phyloP scores from a whole-genome alignment of 352 stramenopile species.

The Phytophthora sp. region DNA sequence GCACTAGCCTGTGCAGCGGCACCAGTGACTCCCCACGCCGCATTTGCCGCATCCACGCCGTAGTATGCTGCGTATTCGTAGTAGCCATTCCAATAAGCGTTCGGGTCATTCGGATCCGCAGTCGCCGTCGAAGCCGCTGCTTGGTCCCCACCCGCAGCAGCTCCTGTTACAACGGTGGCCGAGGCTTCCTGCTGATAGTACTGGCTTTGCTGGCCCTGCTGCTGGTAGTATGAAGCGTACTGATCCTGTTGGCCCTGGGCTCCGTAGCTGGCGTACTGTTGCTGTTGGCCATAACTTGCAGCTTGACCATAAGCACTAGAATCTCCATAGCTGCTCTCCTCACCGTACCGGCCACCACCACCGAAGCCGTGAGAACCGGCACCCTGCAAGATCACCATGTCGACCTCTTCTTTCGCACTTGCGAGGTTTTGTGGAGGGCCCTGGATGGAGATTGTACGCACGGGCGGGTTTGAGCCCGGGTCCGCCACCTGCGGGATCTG shows the following conservation, averaged over 20 bases:
- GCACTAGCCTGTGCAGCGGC: conserved; percentile 72
- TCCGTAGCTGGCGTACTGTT: conserved; percentile 53
- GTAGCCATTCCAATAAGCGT: conserved; percentile 90
- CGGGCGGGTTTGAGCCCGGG: conserved; percentile 81
- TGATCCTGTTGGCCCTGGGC: conserved; percentile 55
- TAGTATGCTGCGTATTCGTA: conserved; percentile 92
- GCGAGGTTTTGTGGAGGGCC: conserved; percentile 62
- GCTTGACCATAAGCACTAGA: conserved; percentile 43
- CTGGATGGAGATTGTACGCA: conserved; percentile 88
- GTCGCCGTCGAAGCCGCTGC: conserved; percentile 35
- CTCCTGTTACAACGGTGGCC: conserved; percentile 14
- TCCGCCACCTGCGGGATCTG: conserved; percentile 92
- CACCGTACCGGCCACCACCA: conserved; percentile 23
- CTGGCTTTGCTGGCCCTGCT: conserved; percentile 54
- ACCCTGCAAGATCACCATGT: conserved; percentile 81
- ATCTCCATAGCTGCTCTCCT: conserved; percentile 33
- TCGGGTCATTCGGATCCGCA: conserved; percentile 85
- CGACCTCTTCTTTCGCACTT: conserved; percentile 80
- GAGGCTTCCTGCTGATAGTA: conserved; percentile 66
- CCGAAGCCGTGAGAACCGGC: conserved; percentile 52
- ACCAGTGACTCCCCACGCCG: conserved; percentile 84
- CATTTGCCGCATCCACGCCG: conserved; percentile 83
- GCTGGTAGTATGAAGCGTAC: conserved; percentile 81
- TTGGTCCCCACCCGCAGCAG: conserved; percentile 22
- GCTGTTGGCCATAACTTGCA: conserved; percentile 56